phyloP scores from a whole-genome alignment of 2,329 filamentous ascomycete species.

The Colletotrichum somersetense region DNA sequence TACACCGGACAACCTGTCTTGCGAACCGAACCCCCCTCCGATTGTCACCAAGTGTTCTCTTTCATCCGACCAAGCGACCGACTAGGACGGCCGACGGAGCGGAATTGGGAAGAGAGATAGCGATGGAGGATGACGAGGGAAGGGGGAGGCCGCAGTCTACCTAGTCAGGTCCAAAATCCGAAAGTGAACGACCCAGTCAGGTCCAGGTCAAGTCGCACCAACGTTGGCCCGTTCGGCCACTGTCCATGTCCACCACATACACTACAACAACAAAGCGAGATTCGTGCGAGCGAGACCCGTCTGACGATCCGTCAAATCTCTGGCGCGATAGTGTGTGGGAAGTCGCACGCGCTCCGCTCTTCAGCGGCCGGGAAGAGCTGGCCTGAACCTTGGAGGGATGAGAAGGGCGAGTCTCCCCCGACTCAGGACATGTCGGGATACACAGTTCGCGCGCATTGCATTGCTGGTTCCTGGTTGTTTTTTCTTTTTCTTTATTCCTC shows the following conservation, averaged over 20 bases:
- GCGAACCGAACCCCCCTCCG: conserved; percentile 1
- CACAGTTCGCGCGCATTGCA: conserved; percentile 35
- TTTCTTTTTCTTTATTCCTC: no score
- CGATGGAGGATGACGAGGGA: neutral
- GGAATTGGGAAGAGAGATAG: neutral
- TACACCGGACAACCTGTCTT: conserved; percentile 6
- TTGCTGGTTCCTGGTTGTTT: conserved; percentile 25
- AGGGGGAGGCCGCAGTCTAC: neutral
- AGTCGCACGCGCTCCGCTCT: conserved; percentile 9
- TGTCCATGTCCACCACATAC: neutral
- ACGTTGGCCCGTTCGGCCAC: conserved; percentile 5
- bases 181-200: conserved; percentile 10
- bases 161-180: conserved; percentile 13
- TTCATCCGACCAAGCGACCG: neutral
- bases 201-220: neutral
- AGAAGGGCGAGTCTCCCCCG: conserved; percentile 3
- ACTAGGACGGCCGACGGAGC: conserved; percentile 4
- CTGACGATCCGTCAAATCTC: conserved; percentile 24
- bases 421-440: conserved; percentile 28
- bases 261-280: conserved; percentile 5
- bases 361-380: conserved; percentile 4
- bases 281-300: conserved; percentile 19
- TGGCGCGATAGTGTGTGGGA: conserved; percentile 14
- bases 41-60: neutral
- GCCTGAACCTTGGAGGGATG: conserved; percentile 1